Evolutionary conservation across 2,329 filamentous ascomycete species (phyloP).

Genomic region (Nemania bipapillata): DNA sequence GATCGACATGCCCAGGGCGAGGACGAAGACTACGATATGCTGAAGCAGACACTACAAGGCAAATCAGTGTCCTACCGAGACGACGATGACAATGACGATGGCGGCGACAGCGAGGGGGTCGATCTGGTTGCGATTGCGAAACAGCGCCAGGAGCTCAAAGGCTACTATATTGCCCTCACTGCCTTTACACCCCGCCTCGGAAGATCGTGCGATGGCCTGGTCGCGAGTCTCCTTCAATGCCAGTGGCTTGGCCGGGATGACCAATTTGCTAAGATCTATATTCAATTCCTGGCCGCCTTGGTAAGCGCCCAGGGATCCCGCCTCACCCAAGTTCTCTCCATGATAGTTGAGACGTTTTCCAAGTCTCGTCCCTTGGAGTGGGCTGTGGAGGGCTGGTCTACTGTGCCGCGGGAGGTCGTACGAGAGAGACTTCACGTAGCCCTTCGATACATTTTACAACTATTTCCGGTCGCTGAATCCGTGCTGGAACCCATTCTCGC

Average conservation of each 20-base stretch:
- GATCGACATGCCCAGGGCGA: conserved; percentile 67
- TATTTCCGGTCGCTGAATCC: conserved; percentile 81
- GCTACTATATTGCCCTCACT: conserved; percentile 71
- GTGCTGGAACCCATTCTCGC: conserved; percentile 74
- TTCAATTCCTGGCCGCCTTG: conserved; percentile 74
- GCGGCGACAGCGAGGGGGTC: conserved; percentile 61
- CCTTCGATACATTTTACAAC: conserved; percentile 78
- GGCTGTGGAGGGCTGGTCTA: conserved; percentile 64
- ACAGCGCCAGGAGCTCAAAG: conserved; percentile 64
- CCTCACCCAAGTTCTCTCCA: conserved; percentile 77
- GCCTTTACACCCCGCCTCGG: conserved; percentile 70
- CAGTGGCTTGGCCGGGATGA: conserved; percentile 74
- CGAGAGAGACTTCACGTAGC: conserved; percentile 79
- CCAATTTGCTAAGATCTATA: conserved; percentile 73
- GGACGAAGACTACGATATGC: conserved; percentile 69
- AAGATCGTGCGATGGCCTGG: conserved; percentile 67
- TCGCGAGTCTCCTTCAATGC: conserved; percentile 68
- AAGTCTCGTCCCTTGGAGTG: conserved; percentile 61
- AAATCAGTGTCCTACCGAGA: conserved; percentile 54
- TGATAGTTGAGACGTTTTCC: conserved; percentile 82
- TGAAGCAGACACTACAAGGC: conserved; percentile 68
- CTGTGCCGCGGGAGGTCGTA: conserved; percentile 72
- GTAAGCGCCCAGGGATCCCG: conserved; percentile 86
- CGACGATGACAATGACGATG: conserved; percentile 57
- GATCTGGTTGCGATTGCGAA: conserved; percentile 53